phyloP scores from a whole-genome alignment of 768 basidiomycete species.

The Sporobolomyces phaffii region DNA sequence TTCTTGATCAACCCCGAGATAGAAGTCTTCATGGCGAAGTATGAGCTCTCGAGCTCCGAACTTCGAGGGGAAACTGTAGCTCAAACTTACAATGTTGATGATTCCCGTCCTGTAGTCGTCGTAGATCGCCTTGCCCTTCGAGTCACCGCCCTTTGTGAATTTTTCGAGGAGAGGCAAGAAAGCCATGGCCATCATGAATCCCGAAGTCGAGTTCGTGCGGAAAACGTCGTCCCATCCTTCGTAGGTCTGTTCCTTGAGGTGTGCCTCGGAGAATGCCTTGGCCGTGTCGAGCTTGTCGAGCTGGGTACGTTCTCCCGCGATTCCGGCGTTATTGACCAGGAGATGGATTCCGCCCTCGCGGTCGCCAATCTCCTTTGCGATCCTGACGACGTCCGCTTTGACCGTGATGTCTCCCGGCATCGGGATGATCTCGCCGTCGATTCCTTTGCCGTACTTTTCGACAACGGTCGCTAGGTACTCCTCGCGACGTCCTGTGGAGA shows the following conservation, averaged over 20 bases:
- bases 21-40: no score
- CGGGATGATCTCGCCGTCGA: slow-evolving; percentile 27
- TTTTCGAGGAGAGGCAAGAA: slow-evolving; percentile 29
- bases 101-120: slow-evolving; percentile 11
- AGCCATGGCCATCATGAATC: slow-evolving; percentile 1
- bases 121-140: slow-evolving; percentile 11
- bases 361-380: slow-evolving; percentile 16
- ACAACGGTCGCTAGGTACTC: slow-evolving; percentile 28
- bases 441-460: background rate
- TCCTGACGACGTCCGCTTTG: slow-evolving; percentile 21
- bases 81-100: slow-evolving; percentile 15
- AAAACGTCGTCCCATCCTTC: slow-evolving; percentile 23
- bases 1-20: slow-evolving; percentile 21
- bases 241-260: slow-evolving; percentile 4
- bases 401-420: slow-evolving; percentile 26
- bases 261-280: slow-evolving; percentile 3
- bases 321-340: slow-evolving; percentile 18
- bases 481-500: slow-evolving; percentile 5
- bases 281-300: background rate
- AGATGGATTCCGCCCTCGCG: slow-evolving; percentile 23
- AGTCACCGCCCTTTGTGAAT: slow-evolving; percentile 13
- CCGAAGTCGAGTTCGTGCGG: slow-evolving; percentile 18
- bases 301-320: background rate
- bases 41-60: no score
- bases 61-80: no score